A percentile compares a stretch with the other conserved stretches of the same genome.
phyloP scores from a whole-genome alignment of 2,329 filamentous ascomycete species.

The Pseudophaeomoniella oleicola region DNA sequence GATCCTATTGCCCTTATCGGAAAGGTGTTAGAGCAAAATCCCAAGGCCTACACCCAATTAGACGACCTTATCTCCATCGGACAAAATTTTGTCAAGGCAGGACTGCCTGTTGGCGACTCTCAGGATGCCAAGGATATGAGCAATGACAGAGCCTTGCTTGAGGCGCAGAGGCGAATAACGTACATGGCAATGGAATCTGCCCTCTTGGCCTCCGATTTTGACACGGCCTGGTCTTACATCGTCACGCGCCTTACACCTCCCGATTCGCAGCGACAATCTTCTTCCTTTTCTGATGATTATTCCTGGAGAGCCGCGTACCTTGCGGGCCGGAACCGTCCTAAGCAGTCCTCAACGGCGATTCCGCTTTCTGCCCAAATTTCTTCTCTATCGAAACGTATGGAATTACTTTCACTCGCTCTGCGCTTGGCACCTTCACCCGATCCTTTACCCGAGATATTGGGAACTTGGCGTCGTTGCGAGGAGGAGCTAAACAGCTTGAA shows the following conservation, averaged over 20 bases:
- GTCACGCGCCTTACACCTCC: constrained; percentile 38
- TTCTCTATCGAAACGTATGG: constrained; percentile 48
- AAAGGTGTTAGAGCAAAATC: constrained; percentile 48
- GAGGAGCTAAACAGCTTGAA: constrained; percentile 42
- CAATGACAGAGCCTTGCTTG: constrained; percentile 9
- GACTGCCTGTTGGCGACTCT: constrained; percentile 14
- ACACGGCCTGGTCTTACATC: constrained; percentile 53
- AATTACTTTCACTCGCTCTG: constrained; percentile 47
- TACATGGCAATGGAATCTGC: constrained; percentile 30
- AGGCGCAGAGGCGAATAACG: constrained; percentile 30
- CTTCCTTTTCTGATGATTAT: constrained; percentile 35
- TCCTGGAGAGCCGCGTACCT: constrained; percentile 51
- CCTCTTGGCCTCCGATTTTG: constrained; percentile 30
- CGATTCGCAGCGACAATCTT: constrained; percentile 12
- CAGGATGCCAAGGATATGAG: constrained; percentile 11
- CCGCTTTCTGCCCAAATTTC: constrained; percentile 30
- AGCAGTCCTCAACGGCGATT: constrained; percentile 14
- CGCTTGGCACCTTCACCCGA: constrained; percentile 42
- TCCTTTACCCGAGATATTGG: constrained; percentile 44
- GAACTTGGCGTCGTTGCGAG: constrained; percentile 49
- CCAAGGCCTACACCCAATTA: constrained; percentile 46
- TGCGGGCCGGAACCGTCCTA: constrained; percentile 40
- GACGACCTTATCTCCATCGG: constrained; percentile 50
- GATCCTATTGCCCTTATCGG: constrained; percentile 45
- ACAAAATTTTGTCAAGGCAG: constrained; percentile 38